These are phyloP conservation scores for Apodospora peruviana DNA, from an alignment of 495 filamentous ascomycete species.

Conservation along the genomic window DNA sequence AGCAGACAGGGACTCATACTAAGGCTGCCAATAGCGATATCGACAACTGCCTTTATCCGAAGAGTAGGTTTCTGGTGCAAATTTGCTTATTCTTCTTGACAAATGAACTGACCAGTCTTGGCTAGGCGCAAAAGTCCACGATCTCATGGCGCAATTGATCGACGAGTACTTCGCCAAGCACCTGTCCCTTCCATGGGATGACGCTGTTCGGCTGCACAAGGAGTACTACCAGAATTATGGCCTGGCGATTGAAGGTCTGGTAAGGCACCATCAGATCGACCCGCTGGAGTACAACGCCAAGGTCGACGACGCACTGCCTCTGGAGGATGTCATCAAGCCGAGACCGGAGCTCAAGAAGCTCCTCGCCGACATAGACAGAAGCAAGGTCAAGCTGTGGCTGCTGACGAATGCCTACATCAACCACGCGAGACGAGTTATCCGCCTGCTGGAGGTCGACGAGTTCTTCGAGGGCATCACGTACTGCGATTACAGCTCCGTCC, in stretches of 20 bases:
- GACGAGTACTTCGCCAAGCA: constrained; percentile 79
- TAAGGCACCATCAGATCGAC: constrained; percentile 91
- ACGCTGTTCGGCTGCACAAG: constrained; percentile 75
- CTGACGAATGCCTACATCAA: constrained; percentile 94
- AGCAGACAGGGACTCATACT: constrained; percentile 1
- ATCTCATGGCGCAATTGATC: constrained; percentile 68
- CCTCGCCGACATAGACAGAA: constrained; percentile 69
- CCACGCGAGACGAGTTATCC: constrained; percentile 78
- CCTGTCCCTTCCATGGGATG: constrained; percentile 62
- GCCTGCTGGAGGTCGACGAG: constrained; percentile 74
- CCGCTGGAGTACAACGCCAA: constrained; percentile 89
- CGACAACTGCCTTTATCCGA: constrained; percentile 86
- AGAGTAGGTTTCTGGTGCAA: constrained; percentile 38
- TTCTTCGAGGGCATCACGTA: constrained; percentile 90
- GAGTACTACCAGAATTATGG: constrained; percentile 96
- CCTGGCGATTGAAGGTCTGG: constrained; percentile 90
- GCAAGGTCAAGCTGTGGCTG: constrained; percentile 84
- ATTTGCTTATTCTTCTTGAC: background rate
- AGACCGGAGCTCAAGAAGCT: constrained; percentile 68
- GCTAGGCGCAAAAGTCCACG: constrained; percentile 61
- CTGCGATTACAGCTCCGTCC: constrained; percentile 70
- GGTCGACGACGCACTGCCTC: constrained; percentile 91
- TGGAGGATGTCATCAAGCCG: constrained; percentile 75
- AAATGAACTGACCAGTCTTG: background rate
- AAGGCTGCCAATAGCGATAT: constrained; percentile 56